Percentiles rank a stretch among this genome's conserved stretches.
Evolutionary conservation across 129 eudicot species (phyloP).

Genomic region (Chrysanthemum lavandulifolium): DNA sequence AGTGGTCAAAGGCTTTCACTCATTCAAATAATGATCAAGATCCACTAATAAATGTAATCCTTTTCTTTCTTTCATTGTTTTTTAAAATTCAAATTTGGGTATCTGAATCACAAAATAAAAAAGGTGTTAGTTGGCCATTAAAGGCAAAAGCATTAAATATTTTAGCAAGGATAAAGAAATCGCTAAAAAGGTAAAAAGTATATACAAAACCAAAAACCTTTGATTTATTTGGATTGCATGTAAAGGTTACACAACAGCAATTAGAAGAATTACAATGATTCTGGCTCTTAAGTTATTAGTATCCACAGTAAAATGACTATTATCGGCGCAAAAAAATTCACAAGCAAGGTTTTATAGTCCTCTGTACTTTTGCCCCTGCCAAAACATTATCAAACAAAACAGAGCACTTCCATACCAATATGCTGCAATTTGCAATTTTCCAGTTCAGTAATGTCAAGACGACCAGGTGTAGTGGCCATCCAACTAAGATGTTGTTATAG

Average conservation of each 20-base stretch:
- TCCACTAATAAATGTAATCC: too few relatives aligned
- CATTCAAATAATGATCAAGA: too few relatives aligned
- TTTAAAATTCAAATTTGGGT: constrained; percentile 6
- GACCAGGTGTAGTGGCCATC: too few relatives aligned
- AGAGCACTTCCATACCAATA: constrained; percentile 5
- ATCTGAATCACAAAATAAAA: neutral
- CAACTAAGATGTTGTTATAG: too few relatives aligned
- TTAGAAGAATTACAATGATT: neutral
- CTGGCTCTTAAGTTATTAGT: neutral
- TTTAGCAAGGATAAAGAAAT: constrained; percentile 15
- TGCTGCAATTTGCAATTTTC: constrained; percentile 10
- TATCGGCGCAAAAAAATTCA: neutral
- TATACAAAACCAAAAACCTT: neutral
- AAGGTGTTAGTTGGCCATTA: neutral
- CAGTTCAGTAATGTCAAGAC: neutral
- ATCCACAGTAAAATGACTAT: constrained; percentile 14
- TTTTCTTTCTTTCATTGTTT: neutral
- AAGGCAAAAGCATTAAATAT: neutral
- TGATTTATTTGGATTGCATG: neutral
- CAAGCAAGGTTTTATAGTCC: neutral
- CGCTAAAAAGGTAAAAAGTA: neutral
- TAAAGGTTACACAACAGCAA: neutral
- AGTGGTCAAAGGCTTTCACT: too few relatives aligned
- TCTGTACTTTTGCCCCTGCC: constrained; percentile 11
- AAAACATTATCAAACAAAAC: constrained; percentile 16